phyloP scores from a whole-genome alignment of 805 yeast species.

The Jamesozyma hellenica region DNA sequence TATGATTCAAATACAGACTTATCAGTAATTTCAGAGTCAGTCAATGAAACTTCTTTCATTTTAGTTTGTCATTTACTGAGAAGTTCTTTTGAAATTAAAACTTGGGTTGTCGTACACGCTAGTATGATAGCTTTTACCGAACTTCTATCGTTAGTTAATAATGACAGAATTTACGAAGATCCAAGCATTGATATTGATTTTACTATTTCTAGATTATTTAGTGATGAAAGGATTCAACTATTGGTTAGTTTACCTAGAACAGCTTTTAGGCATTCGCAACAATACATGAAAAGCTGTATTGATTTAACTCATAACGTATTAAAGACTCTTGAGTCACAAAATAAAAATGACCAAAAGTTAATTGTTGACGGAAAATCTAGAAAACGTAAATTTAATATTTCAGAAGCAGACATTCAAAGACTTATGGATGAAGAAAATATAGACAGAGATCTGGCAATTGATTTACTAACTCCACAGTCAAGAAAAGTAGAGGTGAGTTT shows the following conservation, averaged over 20 bases:
- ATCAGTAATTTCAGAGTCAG: conserved; percentile 41
- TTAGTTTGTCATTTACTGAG: conserved; percentile 35
- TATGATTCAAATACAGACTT: conserved; percentile 21
- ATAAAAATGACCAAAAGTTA: conserved; percentile 35
- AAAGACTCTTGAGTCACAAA: conserved; percentile 52
- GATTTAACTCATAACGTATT: conserved; percentile 57
- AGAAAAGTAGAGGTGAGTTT: conserved; percentile 15
- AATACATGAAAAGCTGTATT: conserved; percentile 48
- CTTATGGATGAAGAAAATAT: conserved; percentile 29
- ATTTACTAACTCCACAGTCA: conserved; percentile 12
- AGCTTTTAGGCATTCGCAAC: conserved; percentile 54
- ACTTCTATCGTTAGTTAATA: conserved; percentile 37
- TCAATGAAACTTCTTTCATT: conserved; percentile 53
- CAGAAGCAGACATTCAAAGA: conserved; percentile 28
- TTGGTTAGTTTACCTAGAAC: conserved; percentile 51
- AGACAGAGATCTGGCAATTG: conserved; percentile 28
- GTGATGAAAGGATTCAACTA: conserved; percentile 46
- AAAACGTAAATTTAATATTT: conserved; percentile 19
- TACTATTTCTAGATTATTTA: conserved; percentile 59
- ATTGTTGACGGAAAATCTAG: conserved; percentile 39
- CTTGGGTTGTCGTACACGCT: conserved; percentile 59
- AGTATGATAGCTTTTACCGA: conserved; percentile 59
- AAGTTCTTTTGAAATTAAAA: conserved; percentile 33
- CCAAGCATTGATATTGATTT: conserved; percentile 39
- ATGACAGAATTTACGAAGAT: conserved; percentile 29